A percentile compares a stretch with the other conserved stretches of the same genome.
phyloP scores from a whole-genome alignment of 2,329 filamentous ascomycete species.

The Aureobasidium sp. region DNA sequence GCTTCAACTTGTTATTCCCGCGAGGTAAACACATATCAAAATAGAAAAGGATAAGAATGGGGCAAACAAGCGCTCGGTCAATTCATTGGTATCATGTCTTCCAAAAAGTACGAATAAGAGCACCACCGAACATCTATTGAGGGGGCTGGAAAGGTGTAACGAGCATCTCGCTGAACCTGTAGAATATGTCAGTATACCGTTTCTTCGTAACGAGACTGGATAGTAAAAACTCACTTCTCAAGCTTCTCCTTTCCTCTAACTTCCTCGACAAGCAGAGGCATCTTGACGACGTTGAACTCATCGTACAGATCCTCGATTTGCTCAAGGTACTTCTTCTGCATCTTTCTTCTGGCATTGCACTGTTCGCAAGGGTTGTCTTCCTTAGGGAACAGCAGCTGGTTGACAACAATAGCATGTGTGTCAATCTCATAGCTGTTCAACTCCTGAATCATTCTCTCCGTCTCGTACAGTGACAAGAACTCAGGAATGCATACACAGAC shows the following conservation, averaged over 20 bases:
- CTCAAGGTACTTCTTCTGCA: conserved; percentile 99
- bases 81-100: conserved; percentile 12
- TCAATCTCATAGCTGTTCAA: conserved; percentile 88
- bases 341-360: conserved; percentile 88
- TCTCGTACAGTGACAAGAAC: conserved; percentile 95
- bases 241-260: conserved; percentile 90
- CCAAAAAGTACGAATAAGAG: not conserved
- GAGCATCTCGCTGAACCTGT: conserved; percentile 71
- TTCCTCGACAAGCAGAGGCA: conserved; percentile 93
- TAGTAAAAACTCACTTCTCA: conserved; percentile 48
- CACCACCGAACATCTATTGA: conserved; percentile 1
- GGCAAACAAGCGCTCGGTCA: not conserved
- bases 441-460: conserved; percentile 99
- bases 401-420: conserved; percentile 95
- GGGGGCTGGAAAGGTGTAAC: conserved; percentile 67
- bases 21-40: not conserved
- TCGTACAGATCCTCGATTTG: conserved; percentile 98
- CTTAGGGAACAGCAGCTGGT: conserved; percentile 91
- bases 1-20: too few species aligned
- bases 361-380: conserved; percentile 81
- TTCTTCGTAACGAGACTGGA: not conserved
- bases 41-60: not conserved
- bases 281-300: conserved; percentile 98
- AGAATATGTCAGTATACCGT: conserved; percentile 14
- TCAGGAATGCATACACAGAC: conserved; percentile 98